phyloP scores from a whole-genome alignment of 2,329 filamentous ascomycete species.

The Alternaria postmessia region DNA sequence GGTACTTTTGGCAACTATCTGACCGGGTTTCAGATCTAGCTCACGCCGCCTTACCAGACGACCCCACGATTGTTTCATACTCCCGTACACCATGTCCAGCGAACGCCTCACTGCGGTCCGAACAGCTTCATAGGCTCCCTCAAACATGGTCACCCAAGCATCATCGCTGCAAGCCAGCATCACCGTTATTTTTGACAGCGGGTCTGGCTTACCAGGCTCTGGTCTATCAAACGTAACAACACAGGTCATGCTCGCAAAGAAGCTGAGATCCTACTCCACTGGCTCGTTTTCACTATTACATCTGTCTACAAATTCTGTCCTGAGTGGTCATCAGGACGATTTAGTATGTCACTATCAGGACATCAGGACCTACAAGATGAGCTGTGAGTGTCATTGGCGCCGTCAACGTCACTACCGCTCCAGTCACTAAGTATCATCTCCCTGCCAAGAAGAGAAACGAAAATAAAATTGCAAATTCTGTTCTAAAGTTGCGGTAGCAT shows the following conservation, averaged over 20 bases:
- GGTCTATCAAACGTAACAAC: neutral
- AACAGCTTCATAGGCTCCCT: neutral
- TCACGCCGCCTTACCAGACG: neutral
- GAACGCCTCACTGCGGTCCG: constrained; percentile 2
- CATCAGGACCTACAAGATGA: neutral
- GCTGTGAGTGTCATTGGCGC: neutral
- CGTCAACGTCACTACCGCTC: constrained; percentile 1
- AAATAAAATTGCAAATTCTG: constrained; percentile 5
- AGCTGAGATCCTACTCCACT: neutral
- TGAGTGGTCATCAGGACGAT: neutral
- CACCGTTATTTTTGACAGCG: neutral
- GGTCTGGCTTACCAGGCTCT: neutral
- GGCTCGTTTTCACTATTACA: neutral
- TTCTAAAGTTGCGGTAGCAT: neutral
- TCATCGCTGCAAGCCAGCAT: constrained; percentile 2
- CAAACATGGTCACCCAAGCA: neutral
- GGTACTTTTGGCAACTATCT: neutral
- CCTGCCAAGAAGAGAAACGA: constrained; percentile 4
- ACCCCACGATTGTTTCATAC: constrained; percentile 2
- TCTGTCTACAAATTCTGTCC: neutral
- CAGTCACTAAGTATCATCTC: neutral
- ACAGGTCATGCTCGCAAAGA: neutral
- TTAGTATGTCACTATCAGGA: neutral
- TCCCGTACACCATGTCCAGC: constrained; percentile 1
- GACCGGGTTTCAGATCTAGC: neutral